Base-by-base conservation (phyloP, 805 yeast genomes). In the Jamesozyma lodderae region DNA sequence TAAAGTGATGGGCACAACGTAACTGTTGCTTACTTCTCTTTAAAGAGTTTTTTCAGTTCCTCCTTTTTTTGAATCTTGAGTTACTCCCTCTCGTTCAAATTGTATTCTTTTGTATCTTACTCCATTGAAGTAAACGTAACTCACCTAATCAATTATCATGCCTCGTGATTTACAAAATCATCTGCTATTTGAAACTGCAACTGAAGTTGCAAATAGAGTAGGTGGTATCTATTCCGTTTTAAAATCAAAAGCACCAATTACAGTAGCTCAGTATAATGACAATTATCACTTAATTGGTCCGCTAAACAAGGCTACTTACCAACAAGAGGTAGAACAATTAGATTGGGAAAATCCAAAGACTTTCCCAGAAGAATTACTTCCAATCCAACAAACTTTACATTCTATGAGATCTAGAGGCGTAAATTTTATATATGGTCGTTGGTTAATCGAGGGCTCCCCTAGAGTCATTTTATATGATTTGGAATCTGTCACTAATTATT, bases 381-480 rank as follows among this genome's bases (percentile, higher is more conserved):
- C 58, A 8, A 48, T 56, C 9, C 58, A 52, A 16, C 59, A 64
- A 32, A 63, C 88, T 45, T 66, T 90, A 50, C 79, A 80, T 41
- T 69, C 85, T 10, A 90, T 90, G 97, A 63, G 73, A 33, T 70
- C 73, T 13, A 70, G 96, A 35, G 97, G 97, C 22, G 75, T 90
- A 46, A 65, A 72, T 41, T 84, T 81, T 69, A 66, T 87, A 37
- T 88, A 90, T 55, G 97, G 96, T 33, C 73, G 96, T 42, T 90
- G 98, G 98, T 73, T 90, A 51, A 87, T 90, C 51, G 98, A 92
- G 59, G 96, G 97, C 15, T 95, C 97, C 0, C 98, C 98, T 17
- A 67, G 95, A 37, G 97, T 92, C 18, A 66, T 90, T 33, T 67
- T 90, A 34, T 92, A 92, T 52, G 97, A 90, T 58, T 70, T 86